phyloP scores from a whole-genome alignment of 352 stramenopile species.

The Phytophthora capsici region DNA sequence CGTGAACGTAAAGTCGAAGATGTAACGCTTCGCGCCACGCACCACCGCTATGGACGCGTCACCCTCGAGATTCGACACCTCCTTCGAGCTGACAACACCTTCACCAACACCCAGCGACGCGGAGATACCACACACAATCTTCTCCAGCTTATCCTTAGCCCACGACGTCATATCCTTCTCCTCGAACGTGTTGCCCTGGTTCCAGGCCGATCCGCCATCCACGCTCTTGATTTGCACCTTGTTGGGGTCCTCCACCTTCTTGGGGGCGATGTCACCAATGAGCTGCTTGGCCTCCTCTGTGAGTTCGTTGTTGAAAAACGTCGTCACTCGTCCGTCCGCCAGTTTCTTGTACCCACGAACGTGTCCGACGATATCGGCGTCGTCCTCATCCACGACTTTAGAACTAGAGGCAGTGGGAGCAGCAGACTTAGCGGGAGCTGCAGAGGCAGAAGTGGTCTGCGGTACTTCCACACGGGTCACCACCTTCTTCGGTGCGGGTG shows the following conservation, averaged over 20 bases:
- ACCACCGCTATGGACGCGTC: slow-evolving; percentile 94
- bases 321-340: slow-evolving; percentile 97
- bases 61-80: slow-evolving; percentile 88
- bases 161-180: slow-evolving; percentile 91
- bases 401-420: slow-evolving; percentile 4
- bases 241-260: slow-evolving; percentile 79
- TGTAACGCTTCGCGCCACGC: slow-evolving; percentile 94
- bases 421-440: slow-evolving; percentile 9
- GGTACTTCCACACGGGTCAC: slow-evolving; percentile 65
- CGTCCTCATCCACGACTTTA: slow-evolving; percentile 62
- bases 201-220: slow-evolving; percentile 91
- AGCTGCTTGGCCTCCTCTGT: slow-evolving; percentile 97
- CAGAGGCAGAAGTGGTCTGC: slow-evolving; percentile 12
- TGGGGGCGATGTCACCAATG: slow-evolving; percentile 96
- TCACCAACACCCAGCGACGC: slow-evolving; percentile 40
- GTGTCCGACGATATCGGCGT: slow-evolving; percentile 54
- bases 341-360: slow-evolving; percentile 97
- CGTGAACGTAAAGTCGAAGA: slow-evolving; percentile 84
- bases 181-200: slow-evolving; percentile 94
- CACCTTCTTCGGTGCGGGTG: slow-evolving; percentile 50
- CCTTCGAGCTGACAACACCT: slow-evolving; percentile 60
- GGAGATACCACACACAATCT: slow-evolving; percentile 54
- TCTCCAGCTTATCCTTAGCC: slow-evolving; percentile 80
- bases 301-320: slow-evolving; percentile 99
- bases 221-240: slow-evolving; percentile 86